A percentile compares a stretch with the other conserved stretches of the same genome.
These are phyloP conservation scores for Wickerhamomyces queroliae DNA, from an alignment of 805 yeast species.

Conservation along the genomic window DNA sequence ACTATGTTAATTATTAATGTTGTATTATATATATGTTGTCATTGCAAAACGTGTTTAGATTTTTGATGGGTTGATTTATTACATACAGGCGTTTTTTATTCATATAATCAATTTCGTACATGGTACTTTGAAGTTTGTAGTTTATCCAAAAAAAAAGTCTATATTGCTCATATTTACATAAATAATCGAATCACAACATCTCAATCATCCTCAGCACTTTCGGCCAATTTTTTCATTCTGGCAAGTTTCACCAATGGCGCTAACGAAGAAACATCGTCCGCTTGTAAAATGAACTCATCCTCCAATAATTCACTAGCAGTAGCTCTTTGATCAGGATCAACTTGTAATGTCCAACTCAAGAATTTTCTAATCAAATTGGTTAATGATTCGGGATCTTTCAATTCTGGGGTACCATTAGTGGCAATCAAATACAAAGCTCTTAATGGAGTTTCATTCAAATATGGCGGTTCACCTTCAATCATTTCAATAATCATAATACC, in stretches of 20 bases:
- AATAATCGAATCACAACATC: too few relatives aligned
- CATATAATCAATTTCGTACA: too few relatives aligned
- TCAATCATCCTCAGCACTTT: conserved; percentile 29
- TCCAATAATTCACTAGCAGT: conserved; percentile 66
- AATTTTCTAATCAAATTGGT: conserved; percentile 63
- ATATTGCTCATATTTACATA: too few relatives aligned
- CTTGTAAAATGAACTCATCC: conserved; percentile 58
- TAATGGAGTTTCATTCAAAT: conserved; percentile 91
- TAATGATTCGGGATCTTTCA: conserved; percentile 82
- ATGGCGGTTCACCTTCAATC: conserved; percentile 99
- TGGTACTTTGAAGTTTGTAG: too few relatives aligned
- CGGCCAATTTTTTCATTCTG: conserved; percentile 52
- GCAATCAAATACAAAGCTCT: conserved; percentile 92
- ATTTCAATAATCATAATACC: conserved; percentile 98
- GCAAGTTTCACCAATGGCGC: conserved; percentile 75
- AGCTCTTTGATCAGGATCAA: conserved; percentile 75
- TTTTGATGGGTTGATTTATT: too few relatives aligned
- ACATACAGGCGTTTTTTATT: too few relatives aligned
- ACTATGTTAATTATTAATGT: background rate
- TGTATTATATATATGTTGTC: background rate
- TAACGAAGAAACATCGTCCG: conserved; percentile 55
- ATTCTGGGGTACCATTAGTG: conserved; percentile 91
- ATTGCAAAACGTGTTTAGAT: too few relatives aligned
- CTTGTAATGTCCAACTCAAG: conserved; percentile 73
- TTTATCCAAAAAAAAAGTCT: too few relatives aligned